Percentiles rank a stretch among this genome's conserved stretches.
These are phyloP conservation scores for Clitopilus hobsonii DNA, from an alignment of 768 basidiomycete species.

Conservation along the genomic window DNA sequence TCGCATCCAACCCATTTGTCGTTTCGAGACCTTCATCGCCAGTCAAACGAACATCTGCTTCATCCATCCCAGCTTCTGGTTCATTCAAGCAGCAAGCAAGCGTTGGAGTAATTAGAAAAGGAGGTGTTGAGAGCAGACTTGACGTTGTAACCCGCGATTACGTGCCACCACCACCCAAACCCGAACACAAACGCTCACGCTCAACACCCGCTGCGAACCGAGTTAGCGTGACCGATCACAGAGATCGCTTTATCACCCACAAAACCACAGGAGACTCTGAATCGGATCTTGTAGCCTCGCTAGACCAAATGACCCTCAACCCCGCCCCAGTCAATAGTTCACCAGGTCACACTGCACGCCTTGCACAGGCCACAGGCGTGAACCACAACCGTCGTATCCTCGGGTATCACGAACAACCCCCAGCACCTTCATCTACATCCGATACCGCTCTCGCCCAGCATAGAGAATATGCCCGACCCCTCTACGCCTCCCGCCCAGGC, in stretches of 20 bases:
- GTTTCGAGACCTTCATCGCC: constrained; percentile 59
- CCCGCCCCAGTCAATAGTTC: constrained; percentile 44
- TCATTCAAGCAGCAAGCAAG: constrained; percentile 58
- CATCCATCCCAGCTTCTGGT: constrained; percentile 45
- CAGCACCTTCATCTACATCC: constrained; percentile 60
- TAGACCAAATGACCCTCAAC: constrained; percentile 60
- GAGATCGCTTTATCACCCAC: constrained; percentile 73
- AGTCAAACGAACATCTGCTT: constrained; percentile 51
- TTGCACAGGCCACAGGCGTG: constrained; percentile 72
- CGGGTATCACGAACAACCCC: constrained; percentile 85
- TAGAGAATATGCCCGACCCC: constrained; percentile 70
- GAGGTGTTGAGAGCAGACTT: constrained; percentile 71
- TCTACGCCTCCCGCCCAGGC: constrained; percentile 64
- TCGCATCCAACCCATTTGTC: constrained; percentile 60
- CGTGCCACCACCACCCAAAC: constrained; percentile 51
- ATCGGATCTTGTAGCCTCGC: constrained; percentile 54
- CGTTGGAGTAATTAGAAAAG: constrained; percentile 67
- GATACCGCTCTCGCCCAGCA: constrained; percentile 73
- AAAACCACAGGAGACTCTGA: constrained; percentile 32
- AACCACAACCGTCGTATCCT: constrained; percentile 79
- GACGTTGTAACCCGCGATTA: constrained; percentile 79
- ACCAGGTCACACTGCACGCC: constrained; percentile 74
- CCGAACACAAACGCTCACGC: constrained; percentile 65
- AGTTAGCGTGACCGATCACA: constrained; percentile 24
- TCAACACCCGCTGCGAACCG: constrained; percentile 64